These are phyloP conservation scores for Emydomyces testavorans DNA, from an alignment of 2,329 filamentous ascomycete species.

Conservation along the genomic window DNA sequence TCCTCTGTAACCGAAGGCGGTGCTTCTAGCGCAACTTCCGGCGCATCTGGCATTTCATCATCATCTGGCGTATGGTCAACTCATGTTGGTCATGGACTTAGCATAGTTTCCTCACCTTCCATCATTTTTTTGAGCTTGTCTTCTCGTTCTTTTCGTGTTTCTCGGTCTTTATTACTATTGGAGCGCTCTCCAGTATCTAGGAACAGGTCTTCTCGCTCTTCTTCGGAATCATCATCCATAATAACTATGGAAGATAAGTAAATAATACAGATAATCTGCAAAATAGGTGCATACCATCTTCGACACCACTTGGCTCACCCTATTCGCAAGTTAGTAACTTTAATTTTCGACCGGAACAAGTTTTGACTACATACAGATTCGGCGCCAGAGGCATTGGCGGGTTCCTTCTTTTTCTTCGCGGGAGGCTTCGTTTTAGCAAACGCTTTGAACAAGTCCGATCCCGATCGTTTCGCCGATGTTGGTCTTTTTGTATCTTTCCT, in stretches of 20 bases:
- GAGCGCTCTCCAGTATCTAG: slow-evolving; percentile 29
- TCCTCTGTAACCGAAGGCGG: slow-evolving; percentile 14
- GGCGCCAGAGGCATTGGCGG: slow-evolving; percentile 24
- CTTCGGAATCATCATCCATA: slow-evolving; percentile 43
- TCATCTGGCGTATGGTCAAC: slow-evolving; percentile 37
- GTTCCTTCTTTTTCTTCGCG: slow-evolving; percentile 34
- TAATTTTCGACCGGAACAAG: slow-evolving; percentile 18
- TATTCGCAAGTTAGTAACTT: slow-evolving; percentile 19
- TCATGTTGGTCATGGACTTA: slow-evolving; percentile 15
- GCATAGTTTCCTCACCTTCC: slow-evolving; percentile 45
- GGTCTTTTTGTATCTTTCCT: slow-evolving; percentile 30
- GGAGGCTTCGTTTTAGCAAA: slow-evolving; percentile 63
- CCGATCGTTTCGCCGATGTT: slow-evolving; percentile 46
- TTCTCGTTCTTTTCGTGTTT: slow-evolving; percentile 50
- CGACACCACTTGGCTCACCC: slow-evolving; percentile 30
- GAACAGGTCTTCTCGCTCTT: slow-evolving; percentile 44
- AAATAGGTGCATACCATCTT: slow-evolving; percentile 39
- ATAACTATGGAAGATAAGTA: slow-evolving; percentile 23
- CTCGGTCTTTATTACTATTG: slow-evolving; percentile 31
- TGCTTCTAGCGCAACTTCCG: slow-evolving; percentile 21
- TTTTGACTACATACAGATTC: slow-evolving; percentile 27
- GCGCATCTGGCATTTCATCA: slow-evolving; percentile 49
- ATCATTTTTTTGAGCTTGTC: slow-evolving; percentile 62
- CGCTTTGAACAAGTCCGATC: slow-evolving; percentile 59
- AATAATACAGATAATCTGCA: not conserved